Base-by-base conservation (phyloP, 257 asterid genomes). In the Echites panduratus region DNA sequence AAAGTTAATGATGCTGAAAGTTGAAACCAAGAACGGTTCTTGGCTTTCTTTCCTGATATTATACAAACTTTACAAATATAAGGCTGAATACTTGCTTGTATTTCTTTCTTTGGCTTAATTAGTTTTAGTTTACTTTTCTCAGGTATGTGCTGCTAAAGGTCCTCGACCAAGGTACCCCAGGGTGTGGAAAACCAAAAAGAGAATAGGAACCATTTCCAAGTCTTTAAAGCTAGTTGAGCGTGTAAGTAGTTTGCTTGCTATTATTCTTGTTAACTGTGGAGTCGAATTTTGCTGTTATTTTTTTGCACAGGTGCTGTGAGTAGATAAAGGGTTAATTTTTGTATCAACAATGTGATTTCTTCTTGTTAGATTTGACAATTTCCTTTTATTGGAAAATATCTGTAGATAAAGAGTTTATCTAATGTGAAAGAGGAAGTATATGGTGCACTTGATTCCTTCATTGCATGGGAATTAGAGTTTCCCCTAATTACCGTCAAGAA, bases 391-490 rank as follows among this genome's bases (percentile, higher is more conserved):
- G 32, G 17, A 1, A 35, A 47, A 68, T 68, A 19, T 67, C 73
- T 74, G 75, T 83, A 91, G 99, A 84, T 94, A 61, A 94, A 88
- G 78, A 96, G 84, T 54, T 82, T 89, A 72, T 91, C 99, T 27
- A 94, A 94, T 84, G 97, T 94, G 72, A 94, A 94, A 83, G 99
- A 91, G 79, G 97, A 91, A 85, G 90, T 94, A 58, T 91, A 94
- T 32, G 97, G 97, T 70, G 96, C 97, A 43, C 96, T 94, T 13
- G 99, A 94, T 85, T 84, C 97, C 69, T 94, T 91, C 82, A 81
- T 94, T 82, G 97, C 98, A n/a, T 91, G 97, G 99, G 99, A 94
- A 35, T 72, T 94, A 58, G 97, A 94, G 61, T 94, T 94, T 79
- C 97, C 97, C n/a, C 82, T 94, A 81, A 85, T 94, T 48, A 85